A percentile compares a stretch with the other conserved stretches of the same genome.
Evolutionary conservation across 2,329 filamentous ascomycete genomes (phyloP).

Genomic region (Calonectria hongkongensis): DNA sequence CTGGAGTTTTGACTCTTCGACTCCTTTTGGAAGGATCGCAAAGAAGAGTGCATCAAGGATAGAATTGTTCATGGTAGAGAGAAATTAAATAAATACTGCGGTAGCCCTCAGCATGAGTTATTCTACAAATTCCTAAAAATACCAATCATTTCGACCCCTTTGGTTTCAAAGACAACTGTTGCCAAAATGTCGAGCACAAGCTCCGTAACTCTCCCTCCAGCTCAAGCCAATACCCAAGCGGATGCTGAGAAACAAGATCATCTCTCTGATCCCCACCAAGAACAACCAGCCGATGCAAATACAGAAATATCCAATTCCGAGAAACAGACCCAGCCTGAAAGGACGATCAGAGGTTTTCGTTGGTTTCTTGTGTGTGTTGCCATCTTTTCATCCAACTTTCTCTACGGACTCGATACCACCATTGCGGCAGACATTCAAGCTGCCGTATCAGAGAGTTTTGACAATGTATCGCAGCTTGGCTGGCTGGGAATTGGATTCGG

Average conservation of each 20-base stretch:
- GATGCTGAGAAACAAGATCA: conserved; percentile 35
- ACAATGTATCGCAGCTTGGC: conserved; percentile 46
- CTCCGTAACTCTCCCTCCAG: conserved; percentile 11
- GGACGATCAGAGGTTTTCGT: conserved; percentile 42
- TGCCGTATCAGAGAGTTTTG: conserved; percentile 44
- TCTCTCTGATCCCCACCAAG: not conserved
- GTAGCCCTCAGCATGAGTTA: not conserved
- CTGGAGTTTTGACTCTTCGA: conserved; percentile 24
- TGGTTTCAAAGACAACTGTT: not conserved
- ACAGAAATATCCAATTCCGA: conserved; percentile 13
- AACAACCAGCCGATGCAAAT: conserved; percentile 19
- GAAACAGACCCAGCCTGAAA: conserved; percentile 28
- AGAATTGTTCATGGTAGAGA: not conserved
- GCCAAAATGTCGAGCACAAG: conserved; percentile 18
- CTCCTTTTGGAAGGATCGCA: conserved; percentile 29
- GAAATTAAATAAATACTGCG: conserved; percentile 36
- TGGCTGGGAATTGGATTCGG: conserved; percentile 47
- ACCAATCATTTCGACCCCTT: not conserved
- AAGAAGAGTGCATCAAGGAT: not conserved
- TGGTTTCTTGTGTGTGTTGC: conserved; percentile 48
- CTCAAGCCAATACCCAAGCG: not conserved
- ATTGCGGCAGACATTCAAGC: conserved; percentile 46
- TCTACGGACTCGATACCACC: conserved; percentile 49
- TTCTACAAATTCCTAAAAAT: not conserved
- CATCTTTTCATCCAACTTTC: conserved; percentile 48